These are phyloP conservation scores for Polytrichum commune DNA, from an alignment of 225 moss, liverwort and hornwort species.

Conservation along the genomic window DNA sequence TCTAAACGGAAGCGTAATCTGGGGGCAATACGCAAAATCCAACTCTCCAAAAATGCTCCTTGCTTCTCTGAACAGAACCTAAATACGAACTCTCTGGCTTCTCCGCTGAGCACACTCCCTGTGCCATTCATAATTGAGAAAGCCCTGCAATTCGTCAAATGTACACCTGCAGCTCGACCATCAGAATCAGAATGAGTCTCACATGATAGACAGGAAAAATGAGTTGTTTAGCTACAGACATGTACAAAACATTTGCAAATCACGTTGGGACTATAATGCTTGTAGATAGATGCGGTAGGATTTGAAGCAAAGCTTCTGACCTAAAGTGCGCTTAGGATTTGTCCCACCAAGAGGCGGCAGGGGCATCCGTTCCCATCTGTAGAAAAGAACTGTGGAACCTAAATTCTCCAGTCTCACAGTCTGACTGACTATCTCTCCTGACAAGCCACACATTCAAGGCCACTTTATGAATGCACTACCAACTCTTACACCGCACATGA, in stretches of 20 bases:
- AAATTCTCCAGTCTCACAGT: conserved; percentile 54
- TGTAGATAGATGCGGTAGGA: not conserved
- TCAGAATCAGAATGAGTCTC: not conserved
- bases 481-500: too few species aligned
- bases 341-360: conserved; percentile 54
- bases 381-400: conserved; percentile 61
- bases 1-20: conserved; percentile 36
- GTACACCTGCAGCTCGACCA: conserved; percentile 22
- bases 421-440: conserved; percentile 39
- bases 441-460: too few species aligned
- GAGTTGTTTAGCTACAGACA: too few species aligned
- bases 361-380: conserved; percentile 70
- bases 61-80: conserved; percentile 54
- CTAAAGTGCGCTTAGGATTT: conserved; percentile 44
- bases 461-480: too few species aligned
- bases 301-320: conserved; percentile 17
- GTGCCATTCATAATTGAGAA: conserved; percentile 67
- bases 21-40: conserved; percentile 60
- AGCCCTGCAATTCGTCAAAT: conserved; percentile 31
- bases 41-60: conserved; percentile 62
- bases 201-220: too few species aligned
- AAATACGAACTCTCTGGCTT: conserved; percentile 52
- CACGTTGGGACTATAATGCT: not conserved
- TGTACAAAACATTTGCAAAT: too few species aligned
- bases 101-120: conserved; percentile 64